Evolutionary conservation across 768 basidiomycete genomes (phyloP).

Genomic region (Flagelloscypha sp.): DNA sequence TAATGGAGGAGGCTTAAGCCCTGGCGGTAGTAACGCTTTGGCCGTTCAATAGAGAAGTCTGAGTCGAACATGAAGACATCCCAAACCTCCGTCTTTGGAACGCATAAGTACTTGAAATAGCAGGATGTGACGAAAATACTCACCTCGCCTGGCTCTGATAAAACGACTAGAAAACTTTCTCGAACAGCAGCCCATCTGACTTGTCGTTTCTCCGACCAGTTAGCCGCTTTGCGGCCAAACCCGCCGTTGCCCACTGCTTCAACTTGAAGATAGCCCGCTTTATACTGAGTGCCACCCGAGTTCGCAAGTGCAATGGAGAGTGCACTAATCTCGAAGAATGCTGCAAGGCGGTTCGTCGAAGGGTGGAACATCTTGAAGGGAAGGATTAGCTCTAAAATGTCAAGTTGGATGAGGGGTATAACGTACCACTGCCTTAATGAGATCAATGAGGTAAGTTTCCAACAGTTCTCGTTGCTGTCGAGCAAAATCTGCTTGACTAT

Average conservation of each 20-base stretch:
- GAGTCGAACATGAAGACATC: slow-evolving; percentile 91
- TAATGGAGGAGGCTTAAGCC: slow-evolving; percentile 63
- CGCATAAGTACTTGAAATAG: background rate
- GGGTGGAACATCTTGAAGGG: slow-evolving; percentile 87
- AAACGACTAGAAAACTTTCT: slow-evolving; percentile 83
- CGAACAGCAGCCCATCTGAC: slow-evolving; percentile 87
- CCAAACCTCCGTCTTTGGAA: slow-evolving; percentile 63
- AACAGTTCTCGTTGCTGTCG: slow-evolving; percentile 72
- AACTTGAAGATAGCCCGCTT: slow-evolving; percentile 76
- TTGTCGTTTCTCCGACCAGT: slow-evolving; percentile 52
- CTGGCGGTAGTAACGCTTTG: slow-evolving; percentile 81
- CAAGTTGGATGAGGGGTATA: background rate
- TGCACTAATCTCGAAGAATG: slow-evolving; percentile 88
- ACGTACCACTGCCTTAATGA: slow-evolving; percentile 85
- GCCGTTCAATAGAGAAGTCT: slow-evolving; percentile 86
- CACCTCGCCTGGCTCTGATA: slow-evolving; percentile 84
- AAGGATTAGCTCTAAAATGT: slow-evolving; percentile 1
- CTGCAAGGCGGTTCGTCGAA: slow-evolving; percentile 78
- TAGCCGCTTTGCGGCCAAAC: slow-evolving; percentile 58
- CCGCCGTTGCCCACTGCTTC: slow-evolving; percentile 42
- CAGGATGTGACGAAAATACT: slow-evolving; percentile 11
- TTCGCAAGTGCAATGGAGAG: slow-evolving; percentile 74
- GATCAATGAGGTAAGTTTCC: slow-evolving; percentile 79
- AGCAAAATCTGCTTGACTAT: slow-evolving; percentile 67
- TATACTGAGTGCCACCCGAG: slow-evolving; percentile 80